Conservation (phyloP, 106 monocot species). For the Dioscorea alata region DNA sequence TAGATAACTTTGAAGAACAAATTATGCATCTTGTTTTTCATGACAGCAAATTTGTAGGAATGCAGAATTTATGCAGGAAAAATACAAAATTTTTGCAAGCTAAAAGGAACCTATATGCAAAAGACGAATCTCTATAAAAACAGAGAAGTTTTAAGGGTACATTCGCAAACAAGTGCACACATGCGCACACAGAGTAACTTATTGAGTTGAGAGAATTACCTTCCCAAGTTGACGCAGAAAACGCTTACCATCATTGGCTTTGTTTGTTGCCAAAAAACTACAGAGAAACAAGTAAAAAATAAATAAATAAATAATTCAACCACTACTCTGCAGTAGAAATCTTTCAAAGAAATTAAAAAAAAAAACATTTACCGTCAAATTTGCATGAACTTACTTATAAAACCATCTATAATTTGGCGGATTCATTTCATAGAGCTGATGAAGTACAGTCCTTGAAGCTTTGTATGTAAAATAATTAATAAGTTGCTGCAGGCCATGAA, state of each 20-base stretch:
- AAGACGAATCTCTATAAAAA: too few species aligned
- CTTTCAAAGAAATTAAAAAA: not conserved
- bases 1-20: too few species aligned
- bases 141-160: too few species aligned
- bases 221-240: conserved; percentile 78
- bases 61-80: too few species aligned
- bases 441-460: conserved; percentile 79
- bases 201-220: conserved; percentile 23
- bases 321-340: conserved; percentile 43
- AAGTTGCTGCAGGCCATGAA: conserved; percentile 51
- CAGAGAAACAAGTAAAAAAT: not conserved
- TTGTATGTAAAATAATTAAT: conserved; percentile 90
- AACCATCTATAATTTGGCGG: conserved; percentile 92
- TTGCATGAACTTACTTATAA: conserved; percentile 54
- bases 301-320: too few species aligned
- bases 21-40: too few species aligned
- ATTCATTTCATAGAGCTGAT: conserved; percentile 98
- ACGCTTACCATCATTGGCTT: conserved; percentile 51
- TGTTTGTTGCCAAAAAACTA: conserved; percentile 65
- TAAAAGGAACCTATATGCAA: too few species aligned
- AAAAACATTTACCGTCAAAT: not conserved
- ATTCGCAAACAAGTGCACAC: too few species aligned
- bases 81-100: too few species aligned
- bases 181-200: too few species aligned
- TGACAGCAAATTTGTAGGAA: too few species aligned